These are phyloP conservation scores for Ramaria sp. DNA, from an alignment of 768 basidiomycete genomes.

Conservation along the genomic window DNA sequence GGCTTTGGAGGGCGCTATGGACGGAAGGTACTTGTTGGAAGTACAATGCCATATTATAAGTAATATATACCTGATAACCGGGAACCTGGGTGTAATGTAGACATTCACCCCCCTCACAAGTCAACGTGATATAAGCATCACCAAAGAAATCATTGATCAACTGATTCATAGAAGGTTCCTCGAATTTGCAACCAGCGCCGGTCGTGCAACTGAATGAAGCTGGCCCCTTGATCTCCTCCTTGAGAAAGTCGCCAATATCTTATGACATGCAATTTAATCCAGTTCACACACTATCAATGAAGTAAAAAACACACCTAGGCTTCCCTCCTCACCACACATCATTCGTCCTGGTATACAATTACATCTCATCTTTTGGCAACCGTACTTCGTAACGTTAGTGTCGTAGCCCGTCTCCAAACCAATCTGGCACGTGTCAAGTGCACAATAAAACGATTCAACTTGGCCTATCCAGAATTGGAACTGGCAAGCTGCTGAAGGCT, in stretches of 20 bases:
- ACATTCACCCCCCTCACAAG: slow-evolving; percentile 88
- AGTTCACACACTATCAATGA: not conserved
- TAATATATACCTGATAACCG: slow-evolving; percentile 55
- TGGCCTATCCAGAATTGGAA: slow-evolving; percentile 99
- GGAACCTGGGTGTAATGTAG: slow-evolving; percentile 90
- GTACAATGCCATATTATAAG: too few relatives aligned
- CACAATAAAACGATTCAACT: slow-evolving; percentile 94
- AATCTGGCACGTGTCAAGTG: slow-evolving; percentile 59
- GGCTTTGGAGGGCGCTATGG: slow-evolving; percentile 66
- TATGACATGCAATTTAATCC: not conserved
- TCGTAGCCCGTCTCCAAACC: slow-evolving; percentile 39
- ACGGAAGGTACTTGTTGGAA: too few relatives aligned
- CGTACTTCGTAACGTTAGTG: slow-evolving; percentile 64
- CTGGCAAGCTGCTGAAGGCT: slow-evolving; percentile 49
- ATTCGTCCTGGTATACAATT: slow-evolving; percentile 89
- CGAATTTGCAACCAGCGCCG: slow-evolving; percentile 73
- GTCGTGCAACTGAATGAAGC: slow-evolving; percentile 72
- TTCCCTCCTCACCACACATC: slow-evolving; percentile 92
- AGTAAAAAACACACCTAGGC: slow-evolving; percentile 55
- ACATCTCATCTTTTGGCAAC: slow-evolving; percentile 79
- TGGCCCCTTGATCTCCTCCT: slow-evolving; percentile 83
- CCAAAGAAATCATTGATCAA: slow-evolving; percentile 92
- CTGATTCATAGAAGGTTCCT: slow-evolving; percentile 94
- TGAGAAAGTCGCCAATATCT: slow-evolving; percentile 94
- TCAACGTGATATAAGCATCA: slow-evolving; percentile 78